Evolutionary conservation across 2,329 filamentous ascomycete genomes (phyloP).

Genomic region (Xylaria sp.): DNA sequence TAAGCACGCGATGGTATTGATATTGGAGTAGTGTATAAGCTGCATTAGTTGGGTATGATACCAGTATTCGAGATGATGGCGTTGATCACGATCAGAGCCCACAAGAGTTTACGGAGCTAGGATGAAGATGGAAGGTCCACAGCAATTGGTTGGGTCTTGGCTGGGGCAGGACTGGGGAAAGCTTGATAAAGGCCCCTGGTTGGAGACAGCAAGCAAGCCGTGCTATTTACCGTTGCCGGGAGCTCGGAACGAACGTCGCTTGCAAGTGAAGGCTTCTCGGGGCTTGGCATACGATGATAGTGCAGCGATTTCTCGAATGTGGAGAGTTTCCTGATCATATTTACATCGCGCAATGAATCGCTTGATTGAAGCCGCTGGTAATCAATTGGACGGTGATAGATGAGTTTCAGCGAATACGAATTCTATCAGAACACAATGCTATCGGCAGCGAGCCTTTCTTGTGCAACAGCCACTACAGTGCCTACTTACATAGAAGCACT

Average conservation of each 20-base stretch:
- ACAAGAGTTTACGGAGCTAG: constrained; percentile 31
- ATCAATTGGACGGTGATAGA: background rate
- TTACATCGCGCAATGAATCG: background rate
- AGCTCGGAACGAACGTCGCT: constrained; percentile 4
- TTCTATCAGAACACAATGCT: background rate
- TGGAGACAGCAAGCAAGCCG: constrained; percentile 3
- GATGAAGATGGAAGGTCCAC: constrained; percentile 45
- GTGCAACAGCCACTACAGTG: background rate
- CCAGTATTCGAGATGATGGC: constrained; percentile 12
- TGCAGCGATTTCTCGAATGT: background rate
- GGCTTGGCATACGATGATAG: constrained; percentile 7
- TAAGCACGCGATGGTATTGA: constrained; percentile 21
- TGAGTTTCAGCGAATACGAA: background rate
- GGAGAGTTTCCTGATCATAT: background rate
- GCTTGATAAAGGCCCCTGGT: constrained; percentile 30
- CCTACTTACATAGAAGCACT: background rate
- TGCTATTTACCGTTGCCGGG: constrained; percentile 16
- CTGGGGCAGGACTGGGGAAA: constrained; percentile 14
- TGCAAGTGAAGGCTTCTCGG: constrained; percentile 17
- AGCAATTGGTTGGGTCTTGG: background rate
- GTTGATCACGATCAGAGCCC: constrained; percentile 26
- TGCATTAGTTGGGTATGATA: constrained; percentile 23
- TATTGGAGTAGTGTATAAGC: constrained; percentile 21
- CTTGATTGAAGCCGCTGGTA: background rate
- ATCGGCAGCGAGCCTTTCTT: background rate